Conservation (phyloP, 768 basidiomycete genomes). For the Lepiota venenata region DNA sequence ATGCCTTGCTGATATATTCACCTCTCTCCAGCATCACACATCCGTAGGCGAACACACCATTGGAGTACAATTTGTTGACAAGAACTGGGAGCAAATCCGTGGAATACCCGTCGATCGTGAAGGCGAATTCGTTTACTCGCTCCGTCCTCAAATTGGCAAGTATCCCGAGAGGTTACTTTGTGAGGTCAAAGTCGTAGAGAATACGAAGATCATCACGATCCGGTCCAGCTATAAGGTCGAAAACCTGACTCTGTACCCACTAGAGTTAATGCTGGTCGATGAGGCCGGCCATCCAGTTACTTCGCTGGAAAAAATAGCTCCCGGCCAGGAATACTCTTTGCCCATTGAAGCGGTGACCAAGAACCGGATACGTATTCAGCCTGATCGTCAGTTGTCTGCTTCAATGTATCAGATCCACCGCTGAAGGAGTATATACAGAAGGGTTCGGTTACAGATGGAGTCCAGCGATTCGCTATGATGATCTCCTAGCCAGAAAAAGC, state of each 20-base stretch:
- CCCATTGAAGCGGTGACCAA: constrained; percentile 88
- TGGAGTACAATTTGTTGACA: constrained; percentile 79
- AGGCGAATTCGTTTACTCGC: constrained; percentile 83
- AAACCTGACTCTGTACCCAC: constrained; percentile 86
- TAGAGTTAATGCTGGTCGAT: constrained; percentile 90
- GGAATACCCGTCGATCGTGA: constrained; percentile 91
- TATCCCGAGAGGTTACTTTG: constrained; percentile 81
- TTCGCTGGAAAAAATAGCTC: constrained; percentile 84
- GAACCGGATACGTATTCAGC: constrained; percentile 81
- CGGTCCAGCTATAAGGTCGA: constrained; percentile 90
- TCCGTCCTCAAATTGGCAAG: constrained; percentile 78
- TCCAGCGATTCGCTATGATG: constrained; percentile 83
- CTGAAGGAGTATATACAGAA: constrained; percentile 42
- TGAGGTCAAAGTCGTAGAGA: constrained; percentile 86
- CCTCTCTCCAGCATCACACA: constrained; percentile 43
- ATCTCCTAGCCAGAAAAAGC: constrained; percentile 63
- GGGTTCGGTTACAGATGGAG: constrained; percentile 98
- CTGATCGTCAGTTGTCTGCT: constrained; percentile 69
- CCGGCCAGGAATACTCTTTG: constrained; percentile 83
- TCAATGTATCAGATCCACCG: background rate
- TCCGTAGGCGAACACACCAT: constrained; percentile 81
- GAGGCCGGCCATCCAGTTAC: constrained; percentile 78
- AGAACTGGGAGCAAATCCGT: constrained; percentile 85
- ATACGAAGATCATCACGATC: constrained; percentile 91
- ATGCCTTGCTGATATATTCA: constrained; percentile 2